These are phyloP conservation scores for Diaporthe batatas DNA, from an alignment of 2,329 filamentous ascomycete species.

Conservation along the genomic window DNA sequence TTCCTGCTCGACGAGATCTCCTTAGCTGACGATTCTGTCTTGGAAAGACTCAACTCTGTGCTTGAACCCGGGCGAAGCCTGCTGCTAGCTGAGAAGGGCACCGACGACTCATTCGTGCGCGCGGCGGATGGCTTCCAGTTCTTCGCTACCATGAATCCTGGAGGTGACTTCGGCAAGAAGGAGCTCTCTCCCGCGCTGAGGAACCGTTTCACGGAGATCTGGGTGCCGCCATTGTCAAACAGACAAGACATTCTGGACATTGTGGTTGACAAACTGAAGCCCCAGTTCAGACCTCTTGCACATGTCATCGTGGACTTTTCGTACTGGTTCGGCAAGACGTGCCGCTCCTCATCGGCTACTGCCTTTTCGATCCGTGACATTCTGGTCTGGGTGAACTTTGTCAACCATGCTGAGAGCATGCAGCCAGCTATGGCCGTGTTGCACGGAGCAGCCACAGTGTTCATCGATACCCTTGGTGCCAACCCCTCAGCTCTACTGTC, in stretches of 20 bases:
- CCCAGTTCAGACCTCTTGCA: constrained; percentile 69
- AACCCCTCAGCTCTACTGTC: constrained; percentile 92
- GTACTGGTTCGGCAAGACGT: constrained; percentile 89
- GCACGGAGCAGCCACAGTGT: constrained; percentile 95
- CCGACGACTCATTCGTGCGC: constrained; percentile 82
- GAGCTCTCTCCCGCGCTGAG: constrained; percentile 94
- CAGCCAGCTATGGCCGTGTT: constrained; percentile 66
- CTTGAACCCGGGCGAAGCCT: constrained; percentile 89
- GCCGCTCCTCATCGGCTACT: constrained; percentile 80
- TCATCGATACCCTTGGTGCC: constrained; percentile 93
- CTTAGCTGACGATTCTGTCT: constrained; percentile 94
- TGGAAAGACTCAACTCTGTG: constrained; percentile 96
- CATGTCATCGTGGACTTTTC: constrained; percentile 85
- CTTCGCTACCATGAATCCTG: constrained; percentile 98
- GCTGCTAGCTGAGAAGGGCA: constrained; percentile 92
- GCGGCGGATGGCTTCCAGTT: constrained; percentile 90
- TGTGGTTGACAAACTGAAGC: constrained; percentile 78
- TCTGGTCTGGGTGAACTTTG: constrained; percentile 92
- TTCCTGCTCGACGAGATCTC: constrained; percentile 99
- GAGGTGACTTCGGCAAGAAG: constrained; percentile 97
- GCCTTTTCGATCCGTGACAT: constrained; percentile 93
- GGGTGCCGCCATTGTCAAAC: constrained; percentile 91
- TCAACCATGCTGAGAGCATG: constrained; percentile 74
- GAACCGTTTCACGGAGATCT: constrained; percentile 98
- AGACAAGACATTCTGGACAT: constrained; percentile 90